Conservation (phyloP, 805 yeast genomes). For the Yarrowia sp. region DNA sequence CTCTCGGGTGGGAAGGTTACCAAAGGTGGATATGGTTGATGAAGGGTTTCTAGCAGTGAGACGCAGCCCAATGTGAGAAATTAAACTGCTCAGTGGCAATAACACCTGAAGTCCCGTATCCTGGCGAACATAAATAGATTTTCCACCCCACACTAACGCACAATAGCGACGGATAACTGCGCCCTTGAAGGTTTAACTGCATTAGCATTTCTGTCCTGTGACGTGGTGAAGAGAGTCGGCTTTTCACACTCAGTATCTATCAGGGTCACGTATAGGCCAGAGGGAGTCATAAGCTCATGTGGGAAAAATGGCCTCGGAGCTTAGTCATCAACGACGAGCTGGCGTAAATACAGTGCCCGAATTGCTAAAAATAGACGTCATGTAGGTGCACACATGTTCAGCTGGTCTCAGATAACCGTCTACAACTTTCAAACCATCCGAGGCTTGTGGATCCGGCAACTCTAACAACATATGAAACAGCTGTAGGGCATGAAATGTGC, state of each 20-base stretch:
- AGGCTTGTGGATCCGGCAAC: slow-evolving; percentile 3
- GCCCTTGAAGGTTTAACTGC: neutral
- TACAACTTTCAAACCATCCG: neutral
- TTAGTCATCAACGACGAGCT: neutral
- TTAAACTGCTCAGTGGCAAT: too few species aligned
- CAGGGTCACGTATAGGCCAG: neutral
- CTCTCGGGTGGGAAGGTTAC: neutral
- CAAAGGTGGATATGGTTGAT: neutral
- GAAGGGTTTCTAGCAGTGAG: neutral
- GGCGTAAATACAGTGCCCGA: too few species aligned
- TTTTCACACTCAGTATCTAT: neutral
- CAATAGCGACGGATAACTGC: neutral
- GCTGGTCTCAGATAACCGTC: slow-evolving; percentile 21
- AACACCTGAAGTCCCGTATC: too few species aligned
- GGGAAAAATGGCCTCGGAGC: neutral
- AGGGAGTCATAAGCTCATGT: neutral
- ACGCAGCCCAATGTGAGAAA: too few species aligned
- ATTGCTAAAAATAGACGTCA: neutral
- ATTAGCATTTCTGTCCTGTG: slow-evolving; percentile 5
- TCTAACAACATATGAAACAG: slow-evolving; percentile 10
- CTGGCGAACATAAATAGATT: too few species aligned
- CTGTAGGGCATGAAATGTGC: slow-evolving; percentile 9
- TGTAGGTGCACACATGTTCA: slow-evolving; percentile 11
- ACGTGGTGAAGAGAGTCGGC: slow-evolving; percentile 6
- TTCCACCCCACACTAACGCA: slow-evolving; percentile 19